Conservation (phyloP, 164 flowering plant genomes). For the Dillenia turbinata region DNA sequence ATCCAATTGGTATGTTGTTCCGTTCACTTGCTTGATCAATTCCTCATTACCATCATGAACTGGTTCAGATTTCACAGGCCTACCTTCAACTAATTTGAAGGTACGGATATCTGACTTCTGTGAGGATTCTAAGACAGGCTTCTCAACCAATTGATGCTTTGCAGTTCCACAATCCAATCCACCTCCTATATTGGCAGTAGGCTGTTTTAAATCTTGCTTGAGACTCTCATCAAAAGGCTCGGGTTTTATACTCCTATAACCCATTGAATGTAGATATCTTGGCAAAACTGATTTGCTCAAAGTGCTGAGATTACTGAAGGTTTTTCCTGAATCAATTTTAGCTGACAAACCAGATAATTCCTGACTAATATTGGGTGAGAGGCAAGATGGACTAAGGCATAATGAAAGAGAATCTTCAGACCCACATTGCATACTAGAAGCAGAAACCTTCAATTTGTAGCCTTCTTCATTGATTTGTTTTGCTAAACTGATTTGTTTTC, state of each 20-base stretch:
- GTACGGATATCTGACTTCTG: slow-evolving; percentile 1
- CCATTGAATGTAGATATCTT: slow-evolving; percentile 4
- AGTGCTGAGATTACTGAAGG: slow-evolving; percentile 6
- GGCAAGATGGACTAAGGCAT: slow-evolving; percentile 26
- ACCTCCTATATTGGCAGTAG: slow-evolving; percentile 1
- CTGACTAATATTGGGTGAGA: slow-evolving; percentile 5
- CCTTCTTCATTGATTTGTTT: slow-evolving; percentile 11
- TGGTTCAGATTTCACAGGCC: slow-evolving; percentile 37
- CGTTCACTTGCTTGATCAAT: slow-evolving; percentile 12
- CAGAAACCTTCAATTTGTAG: slow-evolving; percentile 5
- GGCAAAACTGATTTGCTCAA: slow-evolving; percentile 3
- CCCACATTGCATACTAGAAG: slow-evolving; percentile 8
- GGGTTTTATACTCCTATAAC: slow-evolving; percentile 27
- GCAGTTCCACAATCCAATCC: slow-evolving; percentile 11
- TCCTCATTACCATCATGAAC: slow-evolving; percentile 8
- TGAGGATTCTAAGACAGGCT: slow-evolving; percentile 1
- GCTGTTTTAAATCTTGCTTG: slow-evolving; percentile 8
- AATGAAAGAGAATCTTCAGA: slow-evolving; percentile 28
- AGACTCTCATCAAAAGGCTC: slow-evolving; percentile 42
- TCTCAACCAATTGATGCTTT: slow-evolving; percentile 28
- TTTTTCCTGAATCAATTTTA: slow-evolving; percentile 11
- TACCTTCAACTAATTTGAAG: slow-evolving; percentile 11
- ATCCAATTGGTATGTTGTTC: slow-evolving; percentile 6
- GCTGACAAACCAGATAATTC: slow-evolving; percentile 10
- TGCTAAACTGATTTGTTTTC: slow-evolving; percentile 13